Percentiles rank a stretch among this genome's conserved stretches.
Conservation (phyloP, 495 filamentous ascomycete species). For the Daldinia caldariorum region DNA sequence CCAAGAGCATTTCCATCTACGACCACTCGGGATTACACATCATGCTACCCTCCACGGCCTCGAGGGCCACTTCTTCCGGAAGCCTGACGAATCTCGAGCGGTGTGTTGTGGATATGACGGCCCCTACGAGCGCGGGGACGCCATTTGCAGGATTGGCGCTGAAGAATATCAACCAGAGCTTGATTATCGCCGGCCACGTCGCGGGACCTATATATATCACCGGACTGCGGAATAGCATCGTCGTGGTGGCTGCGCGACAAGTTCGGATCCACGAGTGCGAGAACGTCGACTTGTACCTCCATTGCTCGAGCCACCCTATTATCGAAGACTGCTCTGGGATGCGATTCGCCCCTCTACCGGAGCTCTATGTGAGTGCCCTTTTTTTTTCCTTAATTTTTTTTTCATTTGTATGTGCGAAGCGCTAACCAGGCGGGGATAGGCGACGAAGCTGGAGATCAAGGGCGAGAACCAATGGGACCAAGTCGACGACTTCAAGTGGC, state of each 20-base stretch:
- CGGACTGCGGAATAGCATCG: slow-evolving; percentile 71
- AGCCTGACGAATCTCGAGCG: slow-evolving; percentile 74
- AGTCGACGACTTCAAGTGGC: slow-evolving; percentile 98
- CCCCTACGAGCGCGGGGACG: slow-evolving; percentile 66
- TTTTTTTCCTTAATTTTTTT: neutral
- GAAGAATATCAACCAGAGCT: slow-evolving; percentile 71
- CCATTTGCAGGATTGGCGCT: slow-evolving; percentile 80
- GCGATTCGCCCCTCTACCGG: slow-evolving; percentile 79
- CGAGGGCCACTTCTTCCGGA: slow-evolving; percentile 72
- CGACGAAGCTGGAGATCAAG: slow-evolving; percentile 47
- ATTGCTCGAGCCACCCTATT: slow-evolving; percentile 84
- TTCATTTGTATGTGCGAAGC: too few relatives aligned
- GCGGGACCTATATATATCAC: slow-evolving; percentile 86
- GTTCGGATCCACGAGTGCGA: slow-evolving; percentile 89
- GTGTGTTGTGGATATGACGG: slow-evolving; percentile 82
- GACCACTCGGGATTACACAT: slow-evolving; percentile 72
- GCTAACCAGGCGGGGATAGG: slow-evolving; percentile 32
- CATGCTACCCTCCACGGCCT: slow-evolving; percentile 74
- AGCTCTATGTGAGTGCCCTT: slow-evolving; percentile 67
- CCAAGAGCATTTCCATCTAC: slow-evolving; percentile 70
- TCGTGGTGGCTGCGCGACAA: slow-evolving; percentile 82
- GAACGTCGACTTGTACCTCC: slow-evolving; percentile 82
- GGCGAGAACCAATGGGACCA: slow-evolving; percentile 79
- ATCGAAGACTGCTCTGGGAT: slow-evolving; percentile 87
- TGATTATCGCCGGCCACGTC: slow-evolving; percentile 81